Evolutionary conservation across 805 yeast genomes (phyloP).

Genomic region (Saccharomycopsis sp.): DNA sequence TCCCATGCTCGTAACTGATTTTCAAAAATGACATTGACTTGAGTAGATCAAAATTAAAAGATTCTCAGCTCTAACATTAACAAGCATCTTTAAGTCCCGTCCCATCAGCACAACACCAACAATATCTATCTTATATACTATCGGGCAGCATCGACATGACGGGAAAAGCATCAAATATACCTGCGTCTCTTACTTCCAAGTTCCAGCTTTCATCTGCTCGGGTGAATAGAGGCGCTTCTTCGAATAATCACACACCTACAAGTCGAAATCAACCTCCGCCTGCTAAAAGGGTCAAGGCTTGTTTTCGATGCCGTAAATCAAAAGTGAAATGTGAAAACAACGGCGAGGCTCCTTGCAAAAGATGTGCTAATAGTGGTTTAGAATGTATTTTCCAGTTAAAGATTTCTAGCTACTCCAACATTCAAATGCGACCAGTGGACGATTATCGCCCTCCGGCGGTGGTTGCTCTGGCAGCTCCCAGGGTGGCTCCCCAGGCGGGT

Average conservation of each 20-base stretch:
- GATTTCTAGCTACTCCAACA: conserved; percentile 32
- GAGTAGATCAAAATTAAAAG: too few species aligned
- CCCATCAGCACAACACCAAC: not conserved
- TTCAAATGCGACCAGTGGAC: conserved; percentile 12
- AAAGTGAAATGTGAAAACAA: conserved; percentile 56
- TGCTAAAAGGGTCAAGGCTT: conserved; percentile 41
- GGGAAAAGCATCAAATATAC: not conserved
- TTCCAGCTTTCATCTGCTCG: not conserved
- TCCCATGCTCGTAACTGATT: not conserved
- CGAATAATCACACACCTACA: not conserved
- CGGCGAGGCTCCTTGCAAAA: conserved; percentile 44
- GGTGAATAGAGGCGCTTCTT: not conserved
- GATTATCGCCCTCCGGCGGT: not conserved
- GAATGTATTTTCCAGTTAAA: conserved; percentile 54
- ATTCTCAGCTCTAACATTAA: too few species aligned
- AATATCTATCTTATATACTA: not conserved
- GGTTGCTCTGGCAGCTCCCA: conserved; percentile 13
- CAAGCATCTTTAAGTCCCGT: not conserved
- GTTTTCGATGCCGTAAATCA: conserved; percentile 53
- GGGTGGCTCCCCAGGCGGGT: not conserved
- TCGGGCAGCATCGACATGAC: not conserved
- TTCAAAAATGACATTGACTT: too few species aligned
- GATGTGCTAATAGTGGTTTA: conserved; percentile 46
- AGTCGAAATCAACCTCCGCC: not conserved
- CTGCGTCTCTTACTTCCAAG: not conserved